These are phyloP conservation scores for Melampsora americana DNA, from an alignment of 1,284 basidiomycete species.

Conservation along the genomic window DNA sequence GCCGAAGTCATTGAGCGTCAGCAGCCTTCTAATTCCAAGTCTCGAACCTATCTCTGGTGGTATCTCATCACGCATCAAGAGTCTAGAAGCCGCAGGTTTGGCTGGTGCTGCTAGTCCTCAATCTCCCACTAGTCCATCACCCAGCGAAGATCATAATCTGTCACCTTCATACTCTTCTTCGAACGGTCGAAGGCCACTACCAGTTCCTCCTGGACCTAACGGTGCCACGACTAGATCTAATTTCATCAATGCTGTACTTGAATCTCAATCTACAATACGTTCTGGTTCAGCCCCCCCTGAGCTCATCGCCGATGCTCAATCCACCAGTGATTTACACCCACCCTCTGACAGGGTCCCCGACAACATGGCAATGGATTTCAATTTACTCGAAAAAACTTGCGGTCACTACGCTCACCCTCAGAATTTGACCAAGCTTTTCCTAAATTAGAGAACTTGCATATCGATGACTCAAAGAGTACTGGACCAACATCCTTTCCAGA, in stretches of 20 bases:
- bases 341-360: not conserved
- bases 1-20: slow-evolving; percentile 17
- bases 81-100: slow-evolving; percentile 10
- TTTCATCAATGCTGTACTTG: slow-evolving; percentile 31
- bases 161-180: slow-evolving; percentile 7
- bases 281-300: slow-evolving; percentile 43
- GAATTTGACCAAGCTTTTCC: slow-evolving; percentile 42
- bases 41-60: slow-evolving; percentile 22
- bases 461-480: not conserved
- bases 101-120: slow-evolving; percentile 4
- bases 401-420: slow-evolving; percentile 21
- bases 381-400: slow-evolving; percentile 7
- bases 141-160: not conserved
- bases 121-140: slow-evolving; percentile 3
- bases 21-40: not conserved
- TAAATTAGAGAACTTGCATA: slow-evolving; percentile 3
- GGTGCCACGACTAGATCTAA: slow-evolving; percentile 4
- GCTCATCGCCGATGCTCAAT: slow-evolving; percentile 4
- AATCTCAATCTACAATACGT: slow-evolving; percentile 33
- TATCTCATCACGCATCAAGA: slow-evolving; percentile 31
- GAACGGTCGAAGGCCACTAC: slow-evolving; percentile 9
- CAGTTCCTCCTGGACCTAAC: not conserved
- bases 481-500: slow-evolving; percentile 12
- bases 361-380: not conserved
- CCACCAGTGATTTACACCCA: not conserved